A percentile compares a stretch with the other conserved stretches of the same genome.
Conservation (phyloP, 2,329 filamentous ascomycete genomes). For the Ophiostoma fasciatum region DNA sequence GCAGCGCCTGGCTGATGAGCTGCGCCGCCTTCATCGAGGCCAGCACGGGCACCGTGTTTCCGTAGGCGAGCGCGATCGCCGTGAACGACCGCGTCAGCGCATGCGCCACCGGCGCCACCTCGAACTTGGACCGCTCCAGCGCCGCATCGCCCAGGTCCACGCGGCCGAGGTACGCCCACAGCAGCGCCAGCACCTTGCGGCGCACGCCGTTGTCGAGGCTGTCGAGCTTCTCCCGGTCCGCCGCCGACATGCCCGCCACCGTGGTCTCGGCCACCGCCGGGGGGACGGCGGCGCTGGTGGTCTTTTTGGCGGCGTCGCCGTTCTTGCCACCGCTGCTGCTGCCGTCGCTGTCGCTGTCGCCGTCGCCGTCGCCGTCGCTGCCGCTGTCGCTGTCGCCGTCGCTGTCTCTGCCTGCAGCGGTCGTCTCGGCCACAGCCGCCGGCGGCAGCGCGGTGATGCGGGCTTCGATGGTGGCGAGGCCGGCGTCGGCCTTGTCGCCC, state of each 20-base stretch:
- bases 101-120: conserved; percentile 75
- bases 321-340: too few relatives aligned
- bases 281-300: conserved; percentile 25
- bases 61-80: conserved; percentile 76
- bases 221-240: conserved; percentile 64
- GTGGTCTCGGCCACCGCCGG: conserved; percentile 27
- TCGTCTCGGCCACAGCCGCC: conserved; percentile 17
- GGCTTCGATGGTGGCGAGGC: conserved; percentile 71
- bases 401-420: too few relatives aligned
- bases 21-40: conserved; percentile 72
- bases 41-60: conserved; percentile 67
- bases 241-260: conserved; percentile 41
- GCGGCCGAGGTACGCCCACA: conserved; percentile 92
- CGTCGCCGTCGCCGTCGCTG: conserved; percentile 12
- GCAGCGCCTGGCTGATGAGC: conserved; percentile 75
- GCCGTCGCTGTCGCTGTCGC: conserved; percentile 12
- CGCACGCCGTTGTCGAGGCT: conserved; percentile 66
- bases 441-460: conserved; percentile 53
- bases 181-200: conserved; percentile 72
- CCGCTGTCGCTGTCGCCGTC: neutral
- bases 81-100: conserved; percentile 75
- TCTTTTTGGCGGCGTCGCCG: conserved; percentile 25
- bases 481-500: conserved; percentile 64
- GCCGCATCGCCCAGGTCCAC: conserved; percentile 66
- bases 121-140: conserved; percentile 75